phyloP scores from a whole-genome alignment of 805 yeast genomes.

The Pichia cephalocereana region DNA sequence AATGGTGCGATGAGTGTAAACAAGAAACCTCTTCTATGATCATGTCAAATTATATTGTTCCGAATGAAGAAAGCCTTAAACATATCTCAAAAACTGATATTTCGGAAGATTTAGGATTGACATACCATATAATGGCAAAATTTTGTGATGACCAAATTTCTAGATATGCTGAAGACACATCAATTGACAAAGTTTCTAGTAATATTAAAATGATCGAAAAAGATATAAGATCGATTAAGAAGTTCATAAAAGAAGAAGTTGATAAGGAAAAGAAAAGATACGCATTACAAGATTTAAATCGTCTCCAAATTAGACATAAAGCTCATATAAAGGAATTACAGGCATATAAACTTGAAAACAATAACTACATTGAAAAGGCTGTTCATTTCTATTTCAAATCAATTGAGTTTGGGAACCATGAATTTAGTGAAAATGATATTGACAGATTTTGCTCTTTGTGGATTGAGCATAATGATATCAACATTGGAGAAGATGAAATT shows the following conservation, averaged over 20 bases:
- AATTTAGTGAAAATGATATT: slow-evolving; percentile 43
- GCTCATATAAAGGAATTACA: slow-evolving; percentile 42
- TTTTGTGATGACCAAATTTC: slow-evolving; percentile 64
- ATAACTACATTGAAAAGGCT: slow-evolving; percentile 37
- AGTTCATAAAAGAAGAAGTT: slow-evolving; percentile 30
- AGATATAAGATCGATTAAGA: slow-evolving; percentile 44
- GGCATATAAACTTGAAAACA: slow-evolving; percentile 28
- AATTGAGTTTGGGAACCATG: slow-evolving; percentile 31
- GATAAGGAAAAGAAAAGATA: slow-evolving; percentile 37
- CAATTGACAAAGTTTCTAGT: slow-evolving; percentile 30
- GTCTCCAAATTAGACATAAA: slow-evolving; percentile 37
- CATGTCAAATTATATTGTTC: slow-evolving; percentile 45
- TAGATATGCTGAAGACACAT: slow-evolving; percentile 34
- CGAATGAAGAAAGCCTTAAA: slow-evolving; percentile 26
- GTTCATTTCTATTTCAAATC: slow-evolving; percentile 51
- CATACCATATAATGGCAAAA: slow-evolving; percentile 53
- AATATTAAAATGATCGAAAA: slow-evolving; percentile 26
- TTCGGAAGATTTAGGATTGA: slow-evolving; percentile 26
- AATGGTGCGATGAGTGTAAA: slow-evolving; percentile 66
- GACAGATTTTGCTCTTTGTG: slow-evolving; percentile 80
- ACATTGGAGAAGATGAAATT: slow-evolving; percentile 30
- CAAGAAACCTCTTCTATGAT: slow-evolving; percentile 57
- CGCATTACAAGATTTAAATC: slow-evolving; percentile 43
- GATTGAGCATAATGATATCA: slow-evolving; percentile 42
- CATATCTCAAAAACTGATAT: slow-evolving; percentile 13